Percentiles rank a stretch among this genome's conserved stretches.
These are phyloP conservation scores for Mycena olivaceomarginata DNA, from an alignment of 768 basidiomycete genomes.

Conservation along the genomic window DNA sequence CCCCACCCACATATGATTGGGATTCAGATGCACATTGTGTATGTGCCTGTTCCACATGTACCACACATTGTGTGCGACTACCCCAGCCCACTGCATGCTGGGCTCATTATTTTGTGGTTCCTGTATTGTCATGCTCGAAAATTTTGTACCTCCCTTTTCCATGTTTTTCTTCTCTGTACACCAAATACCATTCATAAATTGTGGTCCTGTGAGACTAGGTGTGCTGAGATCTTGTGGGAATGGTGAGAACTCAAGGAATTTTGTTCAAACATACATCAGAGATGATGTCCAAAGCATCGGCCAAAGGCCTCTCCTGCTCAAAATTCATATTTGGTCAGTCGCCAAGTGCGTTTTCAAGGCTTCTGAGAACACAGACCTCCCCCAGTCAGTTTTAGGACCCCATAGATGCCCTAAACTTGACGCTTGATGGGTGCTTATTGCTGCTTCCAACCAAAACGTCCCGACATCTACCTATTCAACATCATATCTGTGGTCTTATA, in stretches of 20 bases:
- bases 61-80: no score
- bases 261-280: not conserved
- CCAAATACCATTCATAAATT: not conserved
- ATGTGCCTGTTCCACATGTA: no score
- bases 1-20: no score
- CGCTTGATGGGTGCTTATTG: slow-evolving; percentile 2
- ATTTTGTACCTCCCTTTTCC: no score
- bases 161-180: no score
- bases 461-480: no score
- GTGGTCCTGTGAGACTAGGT: not conserved
- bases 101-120: no score
- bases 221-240: not conserved
- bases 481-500: no score
- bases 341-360: not conserved
- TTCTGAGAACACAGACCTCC: not conserved
- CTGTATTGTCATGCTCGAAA: no score
- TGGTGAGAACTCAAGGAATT: not conserved
- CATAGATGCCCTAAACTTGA: not conserved
- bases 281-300: not conserved
- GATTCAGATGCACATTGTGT: no score
- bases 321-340: not conserved
- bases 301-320: not conserved
- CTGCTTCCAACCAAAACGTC: not conserved
- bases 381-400: not conserved
- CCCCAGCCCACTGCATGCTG: no score